Conservation (phyloP, 495 filamentous ascomycete genomes). For the Lasiosphaeriaceae sp. region DNA sequence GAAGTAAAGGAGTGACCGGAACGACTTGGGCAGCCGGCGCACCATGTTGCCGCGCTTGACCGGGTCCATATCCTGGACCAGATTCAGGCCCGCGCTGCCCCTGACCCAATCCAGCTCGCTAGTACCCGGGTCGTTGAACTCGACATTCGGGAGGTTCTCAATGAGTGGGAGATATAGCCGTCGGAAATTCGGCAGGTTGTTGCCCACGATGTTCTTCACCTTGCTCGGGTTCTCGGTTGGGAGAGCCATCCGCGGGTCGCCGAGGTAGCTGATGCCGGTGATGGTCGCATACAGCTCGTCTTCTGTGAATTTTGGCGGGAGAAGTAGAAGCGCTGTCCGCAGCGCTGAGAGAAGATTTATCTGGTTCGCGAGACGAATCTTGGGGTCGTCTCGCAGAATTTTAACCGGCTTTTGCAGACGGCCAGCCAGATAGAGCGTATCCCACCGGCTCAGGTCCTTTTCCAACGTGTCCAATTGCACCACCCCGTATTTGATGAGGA, state of each 20-base stretch:
- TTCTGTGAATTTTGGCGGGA: constrained; percentile 82
- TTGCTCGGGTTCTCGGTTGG: constrained; percentile 89
- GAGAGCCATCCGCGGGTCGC: constrained; percentile 87
- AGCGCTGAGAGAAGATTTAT: constrained; percentile 89
- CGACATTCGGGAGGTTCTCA: constrained; percentile 81
- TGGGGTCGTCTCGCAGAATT: constrained; percentile 89
- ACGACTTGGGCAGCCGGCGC: constrained; percentile 79
- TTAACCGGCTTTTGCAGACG: constrained; percentile 97
- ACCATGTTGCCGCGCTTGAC: constrained; percentile 92
- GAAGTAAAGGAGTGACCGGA: constrained; percentile 87
- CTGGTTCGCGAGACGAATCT: constrained; percentile 88
- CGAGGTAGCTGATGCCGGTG: constrained; percentile 85
- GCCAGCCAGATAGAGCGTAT: constrained; percentile 89
- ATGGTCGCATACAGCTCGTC: constrained; percentile 85
- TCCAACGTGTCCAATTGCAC: constrained; percentile 89
- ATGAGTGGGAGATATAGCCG: constrained; percentile 86
- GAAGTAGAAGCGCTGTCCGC: constrained; percentile 79
- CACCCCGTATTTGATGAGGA: constrained; percentile 94
- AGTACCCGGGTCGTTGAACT: constrained; percentile 67
- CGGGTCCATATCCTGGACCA: constrained; percentile 89
- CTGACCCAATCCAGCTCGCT: constrained; percentile 60
- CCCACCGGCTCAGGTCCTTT: constrained; percentile 80
- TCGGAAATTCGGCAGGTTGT: constrained; percentile 88
- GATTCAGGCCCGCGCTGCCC: constrained; percentile 48
- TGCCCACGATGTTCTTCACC: constrained; percentile 85